These are phyloP conservation scores for Schwanniomyces vanrijiae DNA, from an alignment of 805 yeast species.

Conservation along the genomic window DNA sequence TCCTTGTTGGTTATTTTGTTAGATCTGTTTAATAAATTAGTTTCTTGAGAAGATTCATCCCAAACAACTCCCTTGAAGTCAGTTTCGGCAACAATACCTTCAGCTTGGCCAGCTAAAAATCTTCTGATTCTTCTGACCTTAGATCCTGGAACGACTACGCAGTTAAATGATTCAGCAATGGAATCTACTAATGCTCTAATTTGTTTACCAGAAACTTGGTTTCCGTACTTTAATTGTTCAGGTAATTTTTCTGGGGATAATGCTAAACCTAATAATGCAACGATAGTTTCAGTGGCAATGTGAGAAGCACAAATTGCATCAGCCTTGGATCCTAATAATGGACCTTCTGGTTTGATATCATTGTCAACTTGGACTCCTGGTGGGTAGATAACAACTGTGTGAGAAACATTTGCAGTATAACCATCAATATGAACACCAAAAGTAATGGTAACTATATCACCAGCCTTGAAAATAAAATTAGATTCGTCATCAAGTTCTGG, in stretches of 20 bases:
- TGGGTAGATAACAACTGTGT: constrained; percentile 83
- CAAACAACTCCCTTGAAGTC: constrained; percentile 91
- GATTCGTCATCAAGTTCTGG: constrained; percentile 75
- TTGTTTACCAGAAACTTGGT: constrained; percentile 60
- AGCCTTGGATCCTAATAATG: constrained; percentile 80
- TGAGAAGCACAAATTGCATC: constrained; percentile 89
- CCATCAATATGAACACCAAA: constrained; percentile 96
- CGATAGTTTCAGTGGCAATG: constrained; percentile 85
- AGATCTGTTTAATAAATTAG: constrained; percentile 47
- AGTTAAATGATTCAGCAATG: constrained; percentile 81
- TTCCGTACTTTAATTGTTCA: constrained; percentile 38
- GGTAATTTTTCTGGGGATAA: constrained; percentile 77
- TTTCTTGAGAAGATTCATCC: constrained; percentile 82
- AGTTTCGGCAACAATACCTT: constrained; percentile 85
- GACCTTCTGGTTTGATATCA: constrained; percentile 61
- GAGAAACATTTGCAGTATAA: constrained; percentile 83
- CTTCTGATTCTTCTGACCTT: constrained; percentile 89
- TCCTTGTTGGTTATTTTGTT: constrained; percentile 17
- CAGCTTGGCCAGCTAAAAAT: constrained; percentile 94
- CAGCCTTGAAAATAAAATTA: constrained; percentile 54
- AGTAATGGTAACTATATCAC: constrained; percentile 82
- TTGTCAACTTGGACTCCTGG: constrained; percentile 44
- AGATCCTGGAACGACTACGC: constrained; percentile 89
- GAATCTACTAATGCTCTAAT: constrained; percentile 78
- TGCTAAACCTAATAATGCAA: constrained; percentile 69